Base-by-base conservation (phyloP, 345 rosid genomes). In the Aquilaria yunnanensis region DNA sequence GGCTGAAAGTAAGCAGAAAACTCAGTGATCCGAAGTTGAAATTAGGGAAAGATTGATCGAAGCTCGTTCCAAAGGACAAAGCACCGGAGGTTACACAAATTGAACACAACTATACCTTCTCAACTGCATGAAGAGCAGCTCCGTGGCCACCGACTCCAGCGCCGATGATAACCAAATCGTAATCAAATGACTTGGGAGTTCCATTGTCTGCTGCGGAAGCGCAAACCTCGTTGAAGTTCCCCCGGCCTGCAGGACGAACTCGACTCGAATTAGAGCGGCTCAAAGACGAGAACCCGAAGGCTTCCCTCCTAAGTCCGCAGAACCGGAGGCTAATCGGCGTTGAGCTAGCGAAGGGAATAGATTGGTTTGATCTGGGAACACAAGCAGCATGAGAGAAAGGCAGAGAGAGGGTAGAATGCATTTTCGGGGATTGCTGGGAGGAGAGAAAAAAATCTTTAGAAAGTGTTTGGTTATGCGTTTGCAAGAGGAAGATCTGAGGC, bases 61-160 rank as follows among this genome's bases (percentile, higher is more conserved):
- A 51, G 14, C 54, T 51, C 12, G 54, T 51, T 13, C 4, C 14
- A 49, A 32, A 10, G 52, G 47, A 41, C 11, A 54, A 62, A 13
- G 47, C 32, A 6, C 2, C 4, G 1, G 3, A 56, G 56, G 43
- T 56, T 48, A 59, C 7, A 14, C 23, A 23, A 23, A 37, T 37
- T 37, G 43, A 37, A 37, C 43, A 37, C 5, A 37, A 32, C 47
- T 13, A 50, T 46, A 86, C 97, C 93, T 88, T 94, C 75, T 89
- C 99, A 16, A 91, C 96, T 57, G 99, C 96, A 59, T 95, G 97
- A 47, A 95, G 85, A 1, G 96, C 99, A 61, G 99, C 96, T 43
- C 99, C 97, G 51, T 90, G 99, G 4, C 97, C 99, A 12, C 99
- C 97, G 16, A 94, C 99, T 55, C 97, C 99, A 48, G 99, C 97